These are phyloP conservation scores for Exophiala sideris DNA, from an alignment of 2,329 filamentous ascomycete genomes.

Conservation along the genomic window DNA sequence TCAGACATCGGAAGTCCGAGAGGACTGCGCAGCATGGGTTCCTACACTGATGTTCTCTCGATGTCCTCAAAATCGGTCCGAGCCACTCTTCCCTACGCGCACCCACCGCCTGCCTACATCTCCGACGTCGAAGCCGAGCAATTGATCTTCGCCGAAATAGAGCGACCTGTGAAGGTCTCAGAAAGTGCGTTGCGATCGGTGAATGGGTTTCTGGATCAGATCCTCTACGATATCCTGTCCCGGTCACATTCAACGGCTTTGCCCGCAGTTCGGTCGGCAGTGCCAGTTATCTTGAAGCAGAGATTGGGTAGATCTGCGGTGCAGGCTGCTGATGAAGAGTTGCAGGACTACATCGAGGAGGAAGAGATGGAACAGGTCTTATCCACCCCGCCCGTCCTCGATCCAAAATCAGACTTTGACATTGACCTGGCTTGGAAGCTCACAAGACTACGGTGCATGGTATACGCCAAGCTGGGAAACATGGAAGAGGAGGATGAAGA, in stretches of 20 bases:
- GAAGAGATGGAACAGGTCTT: conserved; percentile 65
- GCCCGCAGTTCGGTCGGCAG: conserved; percentile 70
- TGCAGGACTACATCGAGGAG: conserved; percentile 81
- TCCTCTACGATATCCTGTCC: conserved; percentile 86
- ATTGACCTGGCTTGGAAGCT: conserved; percentile 93
- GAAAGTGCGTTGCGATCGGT: conserved; percentile 70
- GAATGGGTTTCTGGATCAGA: conserved; percentile 89
- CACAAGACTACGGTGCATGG: conserved; percentile 91
- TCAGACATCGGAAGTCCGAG: conserved; percentile 15
- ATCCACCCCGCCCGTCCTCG: conserved; percentile 52
- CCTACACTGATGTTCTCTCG: conserved; percentile 28
- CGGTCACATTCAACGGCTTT: conserved; percentile 75
- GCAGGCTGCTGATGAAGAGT: conserved; percentile 76
- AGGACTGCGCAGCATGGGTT: conserved; percentile 26
- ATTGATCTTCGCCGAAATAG: conserved; percentile 84
- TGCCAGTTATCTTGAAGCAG: conserved; percentile 82
- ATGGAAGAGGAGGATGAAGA: conserved; percentile 98
- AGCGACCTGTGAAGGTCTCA: conserved; percentile 72
- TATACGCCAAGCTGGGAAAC: conserved; percentile 93
- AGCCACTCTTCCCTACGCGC: conserved; percentile 32
- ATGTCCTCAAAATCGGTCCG: conserved; percentile 22
- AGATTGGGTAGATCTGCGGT: conserved; percentile 84
- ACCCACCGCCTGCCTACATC: conserved; percentile 81
- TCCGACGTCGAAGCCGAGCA: conserved; percentile 83
- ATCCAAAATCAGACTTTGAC: conserved; percentile 66